Percentiles rank a stretch among this genome's conserved stretches.
These are phyloP conservation scores for Ambrosiella xylebori DNA, from an alignment of 2,329 filamentous ascomycete species.

Conservation along the genomic window DNA sequence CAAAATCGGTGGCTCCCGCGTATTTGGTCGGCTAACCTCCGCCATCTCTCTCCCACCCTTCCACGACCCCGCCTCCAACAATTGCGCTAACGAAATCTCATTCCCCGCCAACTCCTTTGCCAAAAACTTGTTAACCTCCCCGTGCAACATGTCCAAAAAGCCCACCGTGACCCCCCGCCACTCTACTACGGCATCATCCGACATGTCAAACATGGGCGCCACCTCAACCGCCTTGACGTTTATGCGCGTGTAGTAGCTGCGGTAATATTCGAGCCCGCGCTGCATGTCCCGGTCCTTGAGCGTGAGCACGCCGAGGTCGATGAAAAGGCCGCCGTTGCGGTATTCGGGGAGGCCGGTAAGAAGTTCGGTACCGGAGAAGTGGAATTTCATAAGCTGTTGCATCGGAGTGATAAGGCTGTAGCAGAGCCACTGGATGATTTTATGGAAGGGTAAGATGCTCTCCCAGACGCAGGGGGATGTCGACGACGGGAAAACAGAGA, in stretches of 20 bases:
- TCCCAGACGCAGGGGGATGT: constrained; percentile 45
- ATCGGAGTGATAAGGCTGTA: constrained; percentile 91
- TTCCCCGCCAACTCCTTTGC: constrained; percentile 46
- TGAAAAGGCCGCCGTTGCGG: constrained; percentile 74
- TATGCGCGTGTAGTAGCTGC: constrained; percentile 52
- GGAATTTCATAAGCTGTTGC: constrained; percentile 60
- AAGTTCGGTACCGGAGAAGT: constrained; percentile 65
- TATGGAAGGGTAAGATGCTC: constrained; percentile 78
- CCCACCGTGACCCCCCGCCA: constrained; percentile 49
- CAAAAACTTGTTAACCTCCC: constrained; percentile 43
- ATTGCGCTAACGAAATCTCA: constrained; percentile 65
- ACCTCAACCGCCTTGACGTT: constrained; percentile 44
- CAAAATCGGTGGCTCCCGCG: constrained; percentile 89
- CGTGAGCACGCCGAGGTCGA: constrained; percentile 66
- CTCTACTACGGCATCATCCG: constrained; percentile 45
- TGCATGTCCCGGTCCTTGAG: constrained; percentile 54
- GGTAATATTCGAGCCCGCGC: constrained; percentile 46
- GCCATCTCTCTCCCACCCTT: constrained; percentile 96
- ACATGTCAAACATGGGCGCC: constrained; percentile 40
- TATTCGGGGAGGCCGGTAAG: constrained; percentile 84
- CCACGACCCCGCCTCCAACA: constrained; percentile 93
- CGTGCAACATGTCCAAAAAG: constrained; percentile 36
- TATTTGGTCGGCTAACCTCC: constrained; percentile 87
- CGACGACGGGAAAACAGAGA: constrained; percentile 29
- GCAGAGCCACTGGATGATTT: constrained; percentile 84